These are phyloP conservation scores for Trypethelium eluteriae DNA, from an alignment of 495 filamentous ascomycete genomes.

Conservation along the genomic window DNA sequence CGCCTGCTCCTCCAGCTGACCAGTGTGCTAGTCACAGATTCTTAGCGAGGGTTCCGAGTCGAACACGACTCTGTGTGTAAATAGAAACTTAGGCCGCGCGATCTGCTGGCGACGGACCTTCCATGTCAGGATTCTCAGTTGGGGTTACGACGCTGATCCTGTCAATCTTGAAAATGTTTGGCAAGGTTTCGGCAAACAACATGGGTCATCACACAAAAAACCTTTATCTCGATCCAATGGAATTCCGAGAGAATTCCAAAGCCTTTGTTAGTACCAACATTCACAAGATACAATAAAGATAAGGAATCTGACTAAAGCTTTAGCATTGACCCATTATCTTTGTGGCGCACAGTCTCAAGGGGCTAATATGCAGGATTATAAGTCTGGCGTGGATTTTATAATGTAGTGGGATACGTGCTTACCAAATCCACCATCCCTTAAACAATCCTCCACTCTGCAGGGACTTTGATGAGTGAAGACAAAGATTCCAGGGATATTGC, in stretches of 20 bases:
- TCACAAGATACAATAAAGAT: background rate
- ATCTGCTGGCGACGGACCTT: conserved; percentile 12
- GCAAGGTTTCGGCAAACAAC: conserved; percentile 6
- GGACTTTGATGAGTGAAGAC: conserved; percentile 9
- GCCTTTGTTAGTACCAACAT: conserved; percentile 13
- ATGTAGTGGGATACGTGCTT: background rate
- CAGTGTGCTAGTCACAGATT: too few species aligned
- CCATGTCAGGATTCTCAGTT: conserved; percentile 18
- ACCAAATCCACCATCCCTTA: background rate
- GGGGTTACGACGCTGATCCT: conserved; percentile 21
- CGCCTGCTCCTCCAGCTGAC: too few species aligned
- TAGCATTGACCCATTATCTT: conserved; percentile 16
- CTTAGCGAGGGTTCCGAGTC: too few species aligned
- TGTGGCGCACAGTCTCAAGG: conserved; percentile 21
- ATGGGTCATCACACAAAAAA: conserved; percentile 17
- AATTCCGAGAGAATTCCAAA: conserved; percentile 10
- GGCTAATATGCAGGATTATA: conserved; percentile 18
- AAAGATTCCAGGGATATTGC: conserved; percentile 11
- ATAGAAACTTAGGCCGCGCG: conserved; percentile 9
- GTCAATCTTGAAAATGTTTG: conserved; percentile 9
- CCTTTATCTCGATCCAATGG: conserved; percentile 10
- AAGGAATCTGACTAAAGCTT: background rate
- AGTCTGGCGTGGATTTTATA: background rate
- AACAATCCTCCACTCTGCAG: background rate
- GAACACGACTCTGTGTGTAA: too few species aligned